Percentiles rank a stretch among this genome's conserved stretches.
Conservation (phyloP, 805 yeast species). For the Saccharomycopsis selenospora region DNA sequence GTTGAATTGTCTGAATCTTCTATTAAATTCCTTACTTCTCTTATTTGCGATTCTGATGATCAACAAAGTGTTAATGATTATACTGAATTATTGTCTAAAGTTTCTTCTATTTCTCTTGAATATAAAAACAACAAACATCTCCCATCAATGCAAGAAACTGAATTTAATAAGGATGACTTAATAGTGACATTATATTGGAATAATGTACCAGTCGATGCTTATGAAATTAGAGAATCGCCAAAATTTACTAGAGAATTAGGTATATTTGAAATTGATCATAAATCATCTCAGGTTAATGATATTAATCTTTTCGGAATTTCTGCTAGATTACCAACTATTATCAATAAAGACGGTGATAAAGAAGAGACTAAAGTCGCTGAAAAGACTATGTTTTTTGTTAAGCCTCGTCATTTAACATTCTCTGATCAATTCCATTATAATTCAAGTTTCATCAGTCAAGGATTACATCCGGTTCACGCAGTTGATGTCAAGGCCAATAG, state of each 20-base stretch:
- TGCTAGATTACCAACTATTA: slow-evolving; percentile 15
- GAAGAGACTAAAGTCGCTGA: slow-evolving; percentile 17
- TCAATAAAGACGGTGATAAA: slow-evolving; percentile 8
- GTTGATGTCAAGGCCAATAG: slow-evolving; percentile 6
- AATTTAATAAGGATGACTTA: neutral
- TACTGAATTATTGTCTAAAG: slow-evolving; percentile 2
- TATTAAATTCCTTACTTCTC: neutral
- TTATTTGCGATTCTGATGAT: slow-evolving; percentile 3
- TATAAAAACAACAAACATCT: slow-evolving; percentile 8
- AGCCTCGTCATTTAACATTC: slow-evolving; percentile 15
- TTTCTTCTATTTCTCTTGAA: slow-evolving; percentile 16
- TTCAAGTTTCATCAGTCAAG: slow-evolving; percentile 13
- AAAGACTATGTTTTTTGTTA: slow-evolving; percentile 18
- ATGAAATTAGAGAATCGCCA: neutral
- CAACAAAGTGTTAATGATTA: slow-evolving; percentile 9
- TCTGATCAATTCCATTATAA: neutral
- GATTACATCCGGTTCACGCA: slow-evolving; percentile 19
- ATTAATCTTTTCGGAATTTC: slow-evolving; percentile 16
- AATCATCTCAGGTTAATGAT: slow-evolving; percentile 16
- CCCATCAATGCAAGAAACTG: neutral
- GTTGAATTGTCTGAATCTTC: neutral
- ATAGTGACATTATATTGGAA: slow-evolving; percentile 17
- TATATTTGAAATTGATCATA: slow-evolving; percentile 14
- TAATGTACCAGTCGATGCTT: slow-evolving; percentile 1
- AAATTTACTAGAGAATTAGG: slow-evolving; percentile 15